These are phyloP conservation scores for Luffa acutangula DNA, from an alignment of 306 rosid genomes.

Conservation along the genomic window DNA sequence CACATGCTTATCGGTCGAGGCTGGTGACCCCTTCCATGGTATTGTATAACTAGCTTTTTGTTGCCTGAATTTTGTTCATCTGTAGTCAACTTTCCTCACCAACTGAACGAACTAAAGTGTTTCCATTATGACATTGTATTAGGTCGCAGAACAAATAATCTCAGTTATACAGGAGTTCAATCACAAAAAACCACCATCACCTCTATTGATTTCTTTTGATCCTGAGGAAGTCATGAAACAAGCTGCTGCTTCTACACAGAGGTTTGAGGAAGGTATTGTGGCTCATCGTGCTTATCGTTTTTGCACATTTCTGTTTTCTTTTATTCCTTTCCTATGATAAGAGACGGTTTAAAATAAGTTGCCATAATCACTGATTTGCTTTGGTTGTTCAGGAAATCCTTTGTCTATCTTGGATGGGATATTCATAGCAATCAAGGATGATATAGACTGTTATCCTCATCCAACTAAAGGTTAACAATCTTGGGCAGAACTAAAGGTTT, in stretches of 20 bases:
- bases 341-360: background rate
- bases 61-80: background rate
- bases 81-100: background rate
- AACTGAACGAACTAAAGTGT: background rate
- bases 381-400: conserved; percentile 51
- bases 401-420: conserved; percentile 89
- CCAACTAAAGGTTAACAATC: conserved; percentile 60
- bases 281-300: background rate
- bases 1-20: conserved; percentile 68
- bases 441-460: conserved; percentile 80
- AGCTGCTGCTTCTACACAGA: conserved; percentile 77
- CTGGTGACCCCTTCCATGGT: conserved; percentile 69
- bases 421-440: conserved; percentile 93
- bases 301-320: background rate
- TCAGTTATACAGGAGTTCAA: conserved; percentile 49
- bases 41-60: background rate
- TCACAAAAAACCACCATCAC: conserved; percentile 38
- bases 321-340: background rate
- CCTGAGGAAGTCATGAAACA: conserved; percentile 67
- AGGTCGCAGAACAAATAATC: conserved; percentile 75
- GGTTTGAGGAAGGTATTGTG: conserved; percentile 75
- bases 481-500: background rate
- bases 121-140: conserved; percentile 1
- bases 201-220: conserved; percentile 70
- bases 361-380: conserved; percentile 9